These are phyloP conservation scores for Begonia loranthoides DNA, from an alignment of 306 rosid genomes.

Conservation along the genomic window DNA sequence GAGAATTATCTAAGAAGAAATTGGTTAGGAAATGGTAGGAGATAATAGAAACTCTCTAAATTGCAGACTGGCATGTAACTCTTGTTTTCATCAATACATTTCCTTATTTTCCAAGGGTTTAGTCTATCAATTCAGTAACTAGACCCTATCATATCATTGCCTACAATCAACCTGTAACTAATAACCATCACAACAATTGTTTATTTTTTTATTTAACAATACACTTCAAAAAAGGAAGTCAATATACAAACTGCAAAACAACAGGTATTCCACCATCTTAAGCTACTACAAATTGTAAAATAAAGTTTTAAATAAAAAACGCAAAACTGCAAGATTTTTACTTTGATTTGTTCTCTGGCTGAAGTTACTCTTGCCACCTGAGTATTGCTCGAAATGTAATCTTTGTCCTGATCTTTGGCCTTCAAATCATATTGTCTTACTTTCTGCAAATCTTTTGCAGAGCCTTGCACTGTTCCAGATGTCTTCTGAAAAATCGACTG, in stretches of 20 bases:
- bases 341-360: conserved; percentile 35
- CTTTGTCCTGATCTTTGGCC: conserved; percentile 25
- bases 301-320: not conserved
- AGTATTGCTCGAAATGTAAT: conserved; percentile 22
- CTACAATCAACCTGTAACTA: too few relatives aligned
- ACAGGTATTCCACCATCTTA: too few relatives aligned
- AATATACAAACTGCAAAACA: too few relatives aligned
- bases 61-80: too few relatives aligned
- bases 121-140: too few relatives aligned
- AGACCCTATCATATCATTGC: too few relatives aligned
- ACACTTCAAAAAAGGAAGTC: not conserved
- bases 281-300: too few relatives aligned
- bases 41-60: not conserved
- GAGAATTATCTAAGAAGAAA: too few relatives aligned
- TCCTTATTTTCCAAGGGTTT: too few relatives aligned
- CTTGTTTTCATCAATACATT: too few relatives aligned
- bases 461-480: conserved; percentile 41
- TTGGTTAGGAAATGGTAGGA: not conserved
- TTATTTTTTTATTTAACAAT: not conserved
- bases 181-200: too few relatives aligned
- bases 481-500: conserved; percentile 47
- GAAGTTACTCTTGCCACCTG: conserved; percentile 24
- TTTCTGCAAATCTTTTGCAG: conserved; percentile 29
- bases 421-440: conserved; percentile 28
- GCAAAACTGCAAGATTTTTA: conserved; percentile 14